Percentiles rank a stretch among this genome's conserved stretches.
Conservation (phyloP, 352 stramenopile species). For the Phytophthora brassicae region DNA sequence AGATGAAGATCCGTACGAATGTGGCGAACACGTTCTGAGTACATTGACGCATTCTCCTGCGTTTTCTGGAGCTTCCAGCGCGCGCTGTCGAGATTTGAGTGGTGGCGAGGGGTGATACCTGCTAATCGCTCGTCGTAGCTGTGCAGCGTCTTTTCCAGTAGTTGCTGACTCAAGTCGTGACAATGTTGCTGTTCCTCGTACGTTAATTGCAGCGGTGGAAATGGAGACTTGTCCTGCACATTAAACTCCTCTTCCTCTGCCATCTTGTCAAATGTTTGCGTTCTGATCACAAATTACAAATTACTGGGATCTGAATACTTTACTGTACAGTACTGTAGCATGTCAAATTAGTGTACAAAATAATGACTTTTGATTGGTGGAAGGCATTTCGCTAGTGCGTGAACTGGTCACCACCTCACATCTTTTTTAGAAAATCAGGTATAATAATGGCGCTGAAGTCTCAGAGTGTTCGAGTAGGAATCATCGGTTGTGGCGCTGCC, state of each 20-base stretch:
- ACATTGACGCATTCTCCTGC: conserved; percentile 34
- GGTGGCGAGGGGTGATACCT: conserved; percentile 22
- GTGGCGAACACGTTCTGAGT: conserved; percentile 31
- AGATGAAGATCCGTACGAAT: conserved; percentile 32
- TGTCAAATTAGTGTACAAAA: conserved; percentile 3
- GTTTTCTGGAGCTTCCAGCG: conserved; percentile 42
- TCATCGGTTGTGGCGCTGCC: conserved; percentile 72
- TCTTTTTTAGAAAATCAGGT: too few species aligned
- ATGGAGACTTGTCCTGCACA: conserved; percentile 35
- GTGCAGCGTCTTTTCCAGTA: conserved; percentile 39
- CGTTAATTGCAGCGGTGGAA: conserved; percentile 29
- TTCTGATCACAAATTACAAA: too few species aligned
- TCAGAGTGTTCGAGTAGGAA: conserved; percentile 47
- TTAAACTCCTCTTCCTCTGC: conserved; percentile 12
- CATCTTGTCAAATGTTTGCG: too few species aligned
- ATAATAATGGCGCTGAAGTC: conserved; percentile 19
- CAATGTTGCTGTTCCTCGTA: conserved; percentile 37
- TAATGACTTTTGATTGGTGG: conserved; percentile 13
- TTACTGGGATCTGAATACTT: neutral
- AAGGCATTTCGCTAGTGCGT: conserved; percentile 13
- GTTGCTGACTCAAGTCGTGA: conserved; percentile 34
- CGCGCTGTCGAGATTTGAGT: conserved; percentile 33
- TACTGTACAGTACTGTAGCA: neutral
- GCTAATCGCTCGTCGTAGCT: conserved; percentile 41
- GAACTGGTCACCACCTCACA: too few species aligned